Conservation (phyloP, 805 yeast genomes). For the Monosporozyma solicola region DNA sequence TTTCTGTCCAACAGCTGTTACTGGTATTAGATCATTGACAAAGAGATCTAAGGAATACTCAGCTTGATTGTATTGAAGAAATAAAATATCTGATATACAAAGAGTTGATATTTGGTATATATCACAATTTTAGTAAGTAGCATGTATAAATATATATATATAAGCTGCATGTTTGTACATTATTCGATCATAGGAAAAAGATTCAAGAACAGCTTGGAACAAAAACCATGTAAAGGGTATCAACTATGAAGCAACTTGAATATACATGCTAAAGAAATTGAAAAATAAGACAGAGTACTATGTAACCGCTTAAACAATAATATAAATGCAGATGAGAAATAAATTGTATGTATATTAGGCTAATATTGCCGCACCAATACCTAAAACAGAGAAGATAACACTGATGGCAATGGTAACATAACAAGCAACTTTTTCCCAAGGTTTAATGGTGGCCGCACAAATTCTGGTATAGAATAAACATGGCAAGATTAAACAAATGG, state of each 20-base stretch:
- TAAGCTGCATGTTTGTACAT: background rate
- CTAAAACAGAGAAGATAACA: slow-evolving; percentile 42
- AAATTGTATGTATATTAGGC: slow-evolving; percentile 5
- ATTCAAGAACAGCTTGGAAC: background rate
- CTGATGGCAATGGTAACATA: slow-evolving; percentile 38
- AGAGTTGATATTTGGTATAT: background rate
- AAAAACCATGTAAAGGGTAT: background rate
- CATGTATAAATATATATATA: background rate
- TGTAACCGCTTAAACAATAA: background rate
- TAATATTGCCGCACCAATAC: slow-evolving; percentile 47
- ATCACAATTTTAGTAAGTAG: background rate
- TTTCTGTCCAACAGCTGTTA: slow-evolving; percentile 72
- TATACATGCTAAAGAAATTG: background rate
- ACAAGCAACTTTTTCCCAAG: slow-evolving; percentile 34
- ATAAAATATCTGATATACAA: background rate
- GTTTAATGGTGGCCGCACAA: slow-evolving; percentile 37
- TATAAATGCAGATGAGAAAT: background rate
- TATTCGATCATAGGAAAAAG: background rate
- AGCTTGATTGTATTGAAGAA: slow-evolving; percentile 4
- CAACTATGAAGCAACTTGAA: background rate
- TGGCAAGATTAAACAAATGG: slow-evolving; percentile 74
- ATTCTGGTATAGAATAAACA: slow-evolving; percentile 57
- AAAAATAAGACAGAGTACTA: background rate
- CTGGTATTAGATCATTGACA: slow-evolving; percentile 43
- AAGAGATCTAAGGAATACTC: slow-evolving; percentile 27